These are phyloP conservation scores for Crepidotus variabilis DNA, from an alignment of 768 basidiomycete genomes.

Conservation along the genomic window DNA sequence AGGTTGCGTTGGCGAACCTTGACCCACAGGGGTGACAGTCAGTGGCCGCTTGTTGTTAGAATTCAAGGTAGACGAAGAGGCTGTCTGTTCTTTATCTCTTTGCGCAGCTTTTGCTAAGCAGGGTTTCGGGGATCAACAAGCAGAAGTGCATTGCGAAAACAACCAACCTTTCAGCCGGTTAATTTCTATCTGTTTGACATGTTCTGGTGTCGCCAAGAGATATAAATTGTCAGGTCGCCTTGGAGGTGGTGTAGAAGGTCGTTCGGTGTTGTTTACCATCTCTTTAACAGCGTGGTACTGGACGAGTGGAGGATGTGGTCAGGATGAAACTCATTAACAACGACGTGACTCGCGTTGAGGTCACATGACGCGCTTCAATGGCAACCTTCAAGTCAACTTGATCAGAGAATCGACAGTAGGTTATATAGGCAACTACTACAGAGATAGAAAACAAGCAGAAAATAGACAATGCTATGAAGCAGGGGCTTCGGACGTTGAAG, in stretches of 20 bases:
- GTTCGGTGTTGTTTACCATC: slow-evolving; percentile 7
- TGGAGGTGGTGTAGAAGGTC: slow-evolving; percentile 40
- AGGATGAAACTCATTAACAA: not conserved
- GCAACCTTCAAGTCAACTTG: not conserved
- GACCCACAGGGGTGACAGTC: slow-evolving; percentile 48
- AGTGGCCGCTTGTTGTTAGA: slow-evolving; percentile 76
- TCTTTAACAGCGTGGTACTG: not conserved
- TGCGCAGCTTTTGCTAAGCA: slow-evolving; percentile 70
- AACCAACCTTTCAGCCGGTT: slow-evolving; percentile 70
- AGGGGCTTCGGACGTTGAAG: not conserved
- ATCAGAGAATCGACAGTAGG: not conserved
- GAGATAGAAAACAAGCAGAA: slow-evolving; percentile 9
- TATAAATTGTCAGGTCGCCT: slow-evolving; percentile 13
- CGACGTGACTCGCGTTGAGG: not conserved
- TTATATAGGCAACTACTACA: slow-evolving; percentile 5
- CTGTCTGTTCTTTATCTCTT: slow-evolving; percentile 57
- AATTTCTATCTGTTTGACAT: slow-evolving; percentile 68
- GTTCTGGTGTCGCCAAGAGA: slow-evolving; percentile 50
- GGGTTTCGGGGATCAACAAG: not conserved
- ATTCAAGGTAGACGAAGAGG: slow-evolving; percentile 49
- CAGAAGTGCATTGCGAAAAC: not conserved
- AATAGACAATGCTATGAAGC: slow-evolving; percentile 4
- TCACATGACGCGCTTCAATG: not conserved
- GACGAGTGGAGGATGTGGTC: not conserved
- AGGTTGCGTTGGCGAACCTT: slow-evolving; percentile 57